Percentiles rank a stretch among this genome's conserved stretches.
Conservation (phyloP, 371 early-diverging fungal genomes). For the Chytridium lagenaria region DNA sequence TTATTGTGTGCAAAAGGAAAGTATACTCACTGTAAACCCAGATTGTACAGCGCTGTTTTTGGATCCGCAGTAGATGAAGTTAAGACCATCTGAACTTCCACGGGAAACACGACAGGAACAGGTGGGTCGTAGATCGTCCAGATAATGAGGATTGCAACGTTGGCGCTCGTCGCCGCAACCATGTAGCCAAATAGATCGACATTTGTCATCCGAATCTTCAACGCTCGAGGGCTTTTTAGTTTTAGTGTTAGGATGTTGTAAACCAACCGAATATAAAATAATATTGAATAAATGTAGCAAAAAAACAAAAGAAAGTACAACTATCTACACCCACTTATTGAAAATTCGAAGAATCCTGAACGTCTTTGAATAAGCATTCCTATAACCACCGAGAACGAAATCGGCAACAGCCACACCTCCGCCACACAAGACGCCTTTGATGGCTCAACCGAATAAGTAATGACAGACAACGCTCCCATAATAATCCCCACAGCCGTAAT, state of each 20-base stretch:
- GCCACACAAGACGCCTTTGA: slow-evolving; percentile 20
- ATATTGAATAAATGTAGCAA: too few relatives aligned
- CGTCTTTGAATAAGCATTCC: slow-evolving; percentile 27
- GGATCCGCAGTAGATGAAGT: slow-evolving; percentile 10
- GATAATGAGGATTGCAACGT: slow-evolving; percentile 16
- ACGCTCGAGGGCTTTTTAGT: slow-evolving; percentile 26
- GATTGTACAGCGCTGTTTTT: not conserved
- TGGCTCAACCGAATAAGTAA: slow-evolving; percentile 17
- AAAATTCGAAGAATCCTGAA: slow-evolving; percentile 31
- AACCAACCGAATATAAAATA: too few relatives aligned
- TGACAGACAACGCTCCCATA: slow-evolving; percentile 10
- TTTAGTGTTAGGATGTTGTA: too few relatives aligned
- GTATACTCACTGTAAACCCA: slow-evolving; percentile 5
- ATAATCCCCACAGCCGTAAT: slow-evolving; percentile 23
- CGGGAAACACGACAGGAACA: not conserved
- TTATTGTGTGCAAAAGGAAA: not conserved
- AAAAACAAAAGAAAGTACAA: too few relatives aligned
- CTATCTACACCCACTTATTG: slow-evolving; percentile 24
- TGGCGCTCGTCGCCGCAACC: not conserved
- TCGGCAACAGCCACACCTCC: slow-evolving; percentile 25
- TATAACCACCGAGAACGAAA: slow-evolving; percentile 20
- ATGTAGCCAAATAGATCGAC: slow-evolving; percentile 24
- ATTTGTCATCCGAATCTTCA: slow-evolving; percentile 23
- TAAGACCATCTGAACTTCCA: slow-evolving; percentile 12
- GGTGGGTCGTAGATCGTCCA: slow-evolving; percentile 27